These are phyloP conservation scores for Plasmodium gonderi DNA, from an alignment of 169 alveolate species.

Conservation along the genomic window DNA sequence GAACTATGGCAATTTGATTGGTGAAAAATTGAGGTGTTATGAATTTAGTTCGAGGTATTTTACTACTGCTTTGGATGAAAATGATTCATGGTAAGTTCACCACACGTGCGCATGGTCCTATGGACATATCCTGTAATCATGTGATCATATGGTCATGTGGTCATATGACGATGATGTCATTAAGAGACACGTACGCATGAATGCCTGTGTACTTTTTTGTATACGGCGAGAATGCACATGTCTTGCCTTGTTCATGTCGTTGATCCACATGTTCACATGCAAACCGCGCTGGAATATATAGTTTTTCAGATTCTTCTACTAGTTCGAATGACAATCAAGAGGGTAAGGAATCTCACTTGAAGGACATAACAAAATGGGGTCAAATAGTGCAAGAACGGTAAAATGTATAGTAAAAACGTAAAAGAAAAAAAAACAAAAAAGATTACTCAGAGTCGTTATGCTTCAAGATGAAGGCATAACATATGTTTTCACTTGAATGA, in stretches of 20 bases:
- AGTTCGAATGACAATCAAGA: not conserved
- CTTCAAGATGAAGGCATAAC: not conserved
- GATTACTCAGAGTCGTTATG: not conserved
- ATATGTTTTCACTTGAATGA: not conserved
- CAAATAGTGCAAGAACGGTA: not conserved
- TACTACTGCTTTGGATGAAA: not conserved
- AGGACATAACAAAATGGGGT: constrained; percentile 42
- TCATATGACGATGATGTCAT: not conserved
- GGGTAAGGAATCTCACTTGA: not conserved
- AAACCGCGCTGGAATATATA: not conserved
- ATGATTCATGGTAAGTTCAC: not conserved
- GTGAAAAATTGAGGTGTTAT: constrained; percentile 6
- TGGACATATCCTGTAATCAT: no score
- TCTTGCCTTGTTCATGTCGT: not conserved
- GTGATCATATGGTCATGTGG: not conserved
- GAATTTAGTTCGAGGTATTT: constrained; percentile 17
- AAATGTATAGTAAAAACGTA: not conserved
- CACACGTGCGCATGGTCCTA: not conserved
- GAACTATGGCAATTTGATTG: not conserved
- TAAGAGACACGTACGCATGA: not conserved
- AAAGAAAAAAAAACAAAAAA: not conserved
- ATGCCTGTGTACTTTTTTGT: not conserved
- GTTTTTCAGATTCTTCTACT: constrained; percentile 31
- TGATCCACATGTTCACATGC: not conserved
- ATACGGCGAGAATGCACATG: not conserved